These are phyloP conservation scores for Mucuna pruriens DNA, from an alignment of 306 rosid species.

Conservation along the genomic window DNA sequence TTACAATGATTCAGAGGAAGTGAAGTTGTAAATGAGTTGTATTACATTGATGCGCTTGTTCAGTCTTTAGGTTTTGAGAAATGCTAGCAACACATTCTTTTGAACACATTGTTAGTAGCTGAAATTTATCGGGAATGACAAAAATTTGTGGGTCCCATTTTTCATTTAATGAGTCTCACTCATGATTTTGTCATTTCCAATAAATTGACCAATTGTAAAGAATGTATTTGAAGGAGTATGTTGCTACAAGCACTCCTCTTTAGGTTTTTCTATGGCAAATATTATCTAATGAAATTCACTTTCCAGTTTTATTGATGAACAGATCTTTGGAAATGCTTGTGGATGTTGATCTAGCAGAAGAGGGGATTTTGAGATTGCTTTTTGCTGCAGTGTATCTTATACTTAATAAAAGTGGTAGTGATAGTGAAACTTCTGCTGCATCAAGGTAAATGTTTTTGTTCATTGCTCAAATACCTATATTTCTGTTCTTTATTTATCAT, in stretches of 20 bases:
- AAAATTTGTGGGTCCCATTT: not conserved
- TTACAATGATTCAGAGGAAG: conserved; percentile 30
- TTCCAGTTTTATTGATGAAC: conserved; percentile 64
- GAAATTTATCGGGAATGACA: not conserved
- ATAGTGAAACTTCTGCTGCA: conserved; percentile 85
- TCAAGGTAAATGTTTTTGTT: conserved; percentile 69
- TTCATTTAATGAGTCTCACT: not conserved
- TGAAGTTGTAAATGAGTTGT: conserved; percentile 31
- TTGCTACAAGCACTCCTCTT: not conserved
- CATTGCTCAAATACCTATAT: conserved; percentile 1
- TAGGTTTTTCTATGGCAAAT: conserved; percentile 43
- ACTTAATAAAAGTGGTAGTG: conserved; percentile 74
- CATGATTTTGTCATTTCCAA: not conserved
- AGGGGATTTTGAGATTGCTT: conserved; percentile 84
- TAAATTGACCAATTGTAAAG: not conserved
- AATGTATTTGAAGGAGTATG: not conserved
- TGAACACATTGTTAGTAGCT: not conserved
- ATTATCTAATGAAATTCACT: conserved; percentile 57
- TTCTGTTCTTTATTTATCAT: conserved; percentile 34
- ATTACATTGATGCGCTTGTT: conserved; percentile 24
- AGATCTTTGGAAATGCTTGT: conserved; percentile 97
- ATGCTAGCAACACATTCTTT: not conserved
- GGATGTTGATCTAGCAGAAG: conserved; percentile 83
- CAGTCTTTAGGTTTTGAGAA: conserved; percentile 27
- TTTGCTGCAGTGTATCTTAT: conserved; percentile 87